Conservation (phyloP, 2,329 filamentous ascomycete genomes). For the Penicillium sp. region DNA sequence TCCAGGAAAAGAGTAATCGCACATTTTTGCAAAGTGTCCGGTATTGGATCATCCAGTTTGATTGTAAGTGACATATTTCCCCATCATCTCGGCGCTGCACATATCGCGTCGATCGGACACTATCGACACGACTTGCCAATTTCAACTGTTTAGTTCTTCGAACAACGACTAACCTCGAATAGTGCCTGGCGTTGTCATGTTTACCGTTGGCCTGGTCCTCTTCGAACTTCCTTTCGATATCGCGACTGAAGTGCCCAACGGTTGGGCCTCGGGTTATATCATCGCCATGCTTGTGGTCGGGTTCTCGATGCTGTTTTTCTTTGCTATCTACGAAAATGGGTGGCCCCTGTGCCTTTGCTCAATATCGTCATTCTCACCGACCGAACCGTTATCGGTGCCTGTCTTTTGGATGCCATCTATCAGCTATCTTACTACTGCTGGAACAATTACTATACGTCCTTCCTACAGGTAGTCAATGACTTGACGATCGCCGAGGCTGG, state of each 20-base stretch:
- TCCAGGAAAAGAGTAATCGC: slow-evolving; percentile 42
- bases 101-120: too few species aligned
- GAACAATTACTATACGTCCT: slow-evolving; percentile 29
- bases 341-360: slow-evolving; percentile 52
- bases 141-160: background rate
- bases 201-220: slow-evolving; percentile 57
- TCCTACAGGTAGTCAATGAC: slow-evolving; percentile 27
- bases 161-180: background rate
- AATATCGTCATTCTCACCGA: slow-evolving; percentile 51
- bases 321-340: slow-evolving; percentile 54
- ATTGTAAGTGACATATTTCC: slow-evolving; percentile 35
- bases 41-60: slow-evolving; percentile 58
- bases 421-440: slow-evolving; percentile 33
- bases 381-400: slow-evolving; percentile 27
- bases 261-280: slow-evolving; percentile 45
- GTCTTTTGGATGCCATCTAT: slow-evolving; percentile 28
- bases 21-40: slow-evolving; percentile 44
- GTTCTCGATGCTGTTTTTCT: slow-evolving; percentile 50
- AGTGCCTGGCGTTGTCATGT: slow-evolving; percentile 57
- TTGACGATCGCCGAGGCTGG: slow-evolving; percentile 31
- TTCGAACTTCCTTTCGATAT: slow-evolving; percentile 64
- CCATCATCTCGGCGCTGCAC: background rate
- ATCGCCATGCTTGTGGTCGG: slow-evolving; percentile 55
- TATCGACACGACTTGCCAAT: background rate
- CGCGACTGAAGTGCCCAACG: slow-evolving; percentile 30